These are phyloP conservation scores for Sporothrix dimorphospora DNA, from an alignment of 2,329 filamentous ascomycete genomes.

Conservation along the genomic window DNA sequence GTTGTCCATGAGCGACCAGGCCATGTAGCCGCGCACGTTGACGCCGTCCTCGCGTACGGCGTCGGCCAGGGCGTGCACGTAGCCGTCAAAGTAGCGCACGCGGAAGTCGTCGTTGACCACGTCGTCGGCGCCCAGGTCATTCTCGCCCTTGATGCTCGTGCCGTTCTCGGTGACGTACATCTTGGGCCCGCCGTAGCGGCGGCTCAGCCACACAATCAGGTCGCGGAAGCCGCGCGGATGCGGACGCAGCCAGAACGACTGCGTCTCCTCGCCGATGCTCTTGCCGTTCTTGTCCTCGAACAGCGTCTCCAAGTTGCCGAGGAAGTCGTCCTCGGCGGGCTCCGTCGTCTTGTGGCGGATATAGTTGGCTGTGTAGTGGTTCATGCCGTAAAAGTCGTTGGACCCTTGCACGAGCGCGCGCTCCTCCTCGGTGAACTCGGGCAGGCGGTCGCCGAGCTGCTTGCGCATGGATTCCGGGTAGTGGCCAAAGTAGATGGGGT, in stretches of 20 bases:
- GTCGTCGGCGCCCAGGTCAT: conserved; percentile 69
- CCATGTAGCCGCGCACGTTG: conserved; percentile 78
- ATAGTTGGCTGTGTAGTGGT: conserved; percentile 90
- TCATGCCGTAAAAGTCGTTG: conserved; percentile 95
- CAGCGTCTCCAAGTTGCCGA: conserved; percentile 74
- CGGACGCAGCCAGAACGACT: conserved; percentile 79
- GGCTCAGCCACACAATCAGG: conserved; percentile 74
- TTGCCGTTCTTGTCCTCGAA: conserved; percentile 73
- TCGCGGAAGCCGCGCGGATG: conserved; percentile 76
- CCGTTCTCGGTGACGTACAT: conserved; percentile 92
- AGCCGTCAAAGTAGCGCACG: conserved; percentile 75
- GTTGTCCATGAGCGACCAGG: conserved; percentile 88
- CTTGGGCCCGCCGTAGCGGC: conserved; percentile 73
- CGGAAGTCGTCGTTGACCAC: conserved; percentile 83
- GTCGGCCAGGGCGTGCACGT: conserved; percentile 75
- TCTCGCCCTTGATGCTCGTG: conserved; percentile 81
- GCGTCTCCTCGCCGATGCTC: conserved; percentile 78
- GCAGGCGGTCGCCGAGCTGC: conserved; percentile 78
- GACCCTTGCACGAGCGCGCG: conserved; percentile 75
- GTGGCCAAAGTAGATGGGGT: conserved; percentile 81
- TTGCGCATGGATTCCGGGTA: conserved; percentile 83
- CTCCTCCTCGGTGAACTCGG: conserved; percentile 74
- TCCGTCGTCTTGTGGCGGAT: conserved; percentile 70
- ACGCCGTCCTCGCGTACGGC: conserved; percentile 74
- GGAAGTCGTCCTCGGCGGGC: conserved; percentile 66